phyloP scores from a whole-genome alignment of 192 early-diverging fungal species.

The Ambispora gerdemannii region DNA sequence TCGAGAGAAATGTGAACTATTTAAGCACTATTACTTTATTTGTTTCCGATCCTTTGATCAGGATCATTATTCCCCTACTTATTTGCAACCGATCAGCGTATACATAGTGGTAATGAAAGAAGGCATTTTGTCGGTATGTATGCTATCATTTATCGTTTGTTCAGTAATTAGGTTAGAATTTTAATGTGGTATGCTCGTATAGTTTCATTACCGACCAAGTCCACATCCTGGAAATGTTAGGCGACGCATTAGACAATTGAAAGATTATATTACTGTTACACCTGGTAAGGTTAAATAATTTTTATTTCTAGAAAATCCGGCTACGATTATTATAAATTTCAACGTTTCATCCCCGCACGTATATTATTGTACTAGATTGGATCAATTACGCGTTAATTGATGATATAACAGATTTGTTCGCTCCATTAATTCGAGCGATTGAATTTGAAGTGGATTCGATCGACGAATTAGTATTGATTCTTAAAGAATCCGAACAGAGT shows the following conservation, averaged over 20 bases:
- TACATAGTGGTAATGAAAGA: slow-evolving; percentile 67
- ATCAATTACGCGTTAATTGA: slow-evolving; percentile 95
- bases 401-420: slow-evolving; percentile 91
- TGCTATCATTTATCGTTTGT: background rate
- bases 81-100: slow-evolving; percentile 64
- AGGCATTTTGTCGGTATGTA: slow-evolving; percentile 62
- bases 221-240: slow-evolving; percentile 83
- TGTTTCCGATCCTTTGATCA: slow-evolving; percentile 77
- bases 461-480: slow-evolving; percentile 89
- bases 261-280: slow-evolving; percentile 80
- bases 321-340: slow-evolving; percentile 17
- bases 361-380: slow-evolving; percentile 74
- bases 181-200: background rate
- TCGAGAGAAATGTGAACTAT: slow-evolving; percentile 94
- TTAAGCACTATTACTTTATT: slow-evolving; percentile 87
- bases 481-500: slow-evolving; percentile 85
- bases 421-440: slow-evolving; percentile 78
- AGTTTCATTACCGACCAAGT: slow-evolving; percentile 81
- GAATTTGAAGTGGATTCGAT: slow-evolving; percentile 95
- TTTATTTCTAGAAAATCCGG: background rate
- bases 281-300: slow-evolving; percentile 49
- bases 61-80: slow-evolving; percentile 57
- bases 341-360: background rate
- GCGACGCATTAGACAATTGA: slow-evolving; percentile 78
- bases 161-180: background rate